These are phyloP conservation scores for Calcarisporium arbuscula DNA, from an alignment of 2,329 filamentous ascomycete species.

Conservation along the genomic window DNA sequence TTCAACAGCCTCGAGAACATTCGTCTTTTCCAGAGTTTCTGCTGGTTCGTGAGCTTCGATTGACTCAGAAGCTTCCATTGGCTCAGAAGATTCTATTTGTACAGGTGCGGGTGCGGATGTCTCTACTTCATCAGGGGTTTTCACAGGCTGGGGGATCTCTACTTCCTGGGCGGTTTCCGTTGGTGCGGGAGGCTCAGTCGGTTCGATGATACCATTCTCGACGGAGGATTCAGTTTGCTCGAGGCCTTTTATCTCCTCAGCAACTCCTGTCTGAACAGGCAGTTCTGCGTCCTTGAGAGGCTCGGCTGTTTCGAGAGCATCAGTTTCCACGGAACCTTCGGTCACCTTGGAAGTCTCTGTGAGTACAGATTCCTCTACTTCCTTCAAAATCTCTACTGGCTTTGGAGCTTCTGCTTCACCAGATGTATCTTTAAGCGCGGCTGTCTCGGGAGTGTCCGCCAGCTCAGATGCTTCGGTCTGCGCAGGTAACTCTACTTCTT, in stretches of 20 bases:
- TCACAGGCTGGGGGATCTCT: neutral
- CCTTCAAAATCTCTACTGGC: neutral
- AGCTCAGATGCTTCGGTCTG: neutral
- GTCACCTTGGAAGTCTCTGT: neutral
- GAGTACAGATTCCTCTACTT: constrained; percentile 1
- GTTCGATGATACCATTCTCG: too few relatives aligned
- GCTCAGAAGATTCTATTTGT: constrained; percentile 1
- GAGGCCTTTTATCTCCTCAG: too few relatives aligned
- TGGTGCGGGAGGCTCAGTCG: neutral
- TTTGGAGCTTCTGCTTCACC: neutral
- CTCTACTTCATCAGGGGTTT: constrained; percentile 3
- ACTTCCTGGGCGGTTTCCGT: neutral
- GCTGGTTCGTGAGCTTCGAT: constrained; percentile 2
- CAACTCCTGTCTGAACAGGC: neutral
- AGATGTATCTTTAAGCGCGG: neutral
- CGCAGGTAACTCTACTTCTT: constrained; percentile 3
- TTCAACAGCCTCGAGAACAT: too few relatives aligned
- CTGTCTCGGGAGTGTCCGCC: neutral
- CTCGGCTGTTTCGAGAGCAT: too few relatives aligned
- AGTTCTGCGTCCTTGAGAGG: neutral
- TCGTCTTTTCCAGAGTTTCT: neutral
- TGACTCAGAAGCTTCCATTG: constrained; percentile 1
- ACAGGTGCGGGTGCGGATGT: constrained; percentile 1
- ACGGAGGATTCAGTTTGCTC: too few relatives aligned
- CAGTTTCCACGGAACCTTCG: neutral